Evolutionary conservation across 2,329 filamentous ascomycete genomes (phyloP), one percentile per base, ranked within the genome.

Genomic region (Aspergillus pseudoviridinutans): DNA sequence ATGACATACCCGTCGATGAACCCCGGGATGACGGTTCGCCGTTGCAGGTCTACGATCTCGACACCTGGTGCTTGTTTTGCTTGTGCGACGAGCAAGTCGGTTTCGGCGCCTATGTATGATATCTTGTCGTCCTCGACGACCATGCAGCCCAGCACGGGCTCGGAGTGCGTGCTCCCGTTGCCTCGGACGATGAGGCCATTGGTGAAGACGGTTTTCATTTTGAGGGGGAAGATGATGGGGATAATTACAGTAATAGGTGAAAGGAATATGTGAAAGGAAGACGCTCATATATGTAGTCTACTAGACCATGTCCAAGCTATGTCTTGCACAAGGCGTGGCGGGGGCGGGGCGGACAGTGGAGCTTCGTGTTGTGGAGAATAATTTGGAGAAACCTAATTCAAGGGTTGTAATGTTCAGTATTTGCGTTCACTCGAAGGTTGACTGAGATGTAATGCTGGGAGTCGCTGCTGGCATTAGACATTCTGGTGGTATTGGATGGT

Each of bases 1-100:
- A 5, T 25, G 25, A 75, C 76, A 53, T 80, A 79, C 20, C 75
- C 77, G 60, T 82, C 79, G 42, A 81, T 76, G 57, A 81, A 82
- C 0, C 77, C 74, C 0, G 79, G 79, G 1, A 80, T 64, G 0
- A 81, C 66, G 27, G 75, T 70, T 35, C 66, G 68, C 8, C 69
- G 66, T 0, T 67, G 53, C 6, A 81, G 64, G 55, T 80, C 72
- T 46, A 67, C 25, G 7, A 59, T 46, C 55, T 49, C 6, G 4
- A 58, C 32, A 29, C 61, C 55, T 20, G 65, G 58, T 46, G 57
- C 51, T 55, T 55, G 50, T 20, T 50, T 52, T 29, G 66, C 64
- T 1, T 59, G 50, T 22, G 50, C 8, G 22, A 69, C 59, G 0
- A 17, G 29, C 8, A 54, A 55, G 44, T 76, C 63, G 9, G 71